Evolutionary conservation across 108 stramenopile genomes (phyloP).

Genomic region (Cyclotella distinguenda): DNA sequence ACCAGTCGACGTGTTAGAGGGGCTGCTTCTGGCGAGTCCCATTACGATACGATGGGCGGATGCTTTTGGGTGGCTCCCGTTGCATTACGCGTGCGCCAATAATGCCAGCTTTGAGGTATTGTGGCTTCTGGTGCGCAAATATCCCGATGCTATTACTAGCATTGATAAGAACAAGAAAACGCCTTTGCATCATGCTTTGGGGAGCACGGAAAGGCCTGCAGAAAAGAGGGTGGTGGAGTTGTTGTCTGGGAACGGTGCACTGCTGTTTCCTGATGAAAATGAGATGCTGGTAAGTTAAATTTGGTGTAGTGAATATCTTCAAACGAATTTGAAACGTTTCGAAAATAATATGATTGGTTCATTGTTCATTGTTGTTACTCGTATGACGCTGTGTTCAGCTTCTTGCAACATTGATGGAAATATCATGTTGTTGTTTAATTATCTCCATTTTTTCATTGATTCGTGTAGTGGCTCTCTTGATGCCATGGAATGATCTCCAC

Average conservation of each 20-base stretch:
- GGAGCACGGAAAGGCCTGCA: constrained; percentile 54
- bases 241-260: constrained; percentile 61
- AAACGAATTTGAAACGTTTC: not conserved
- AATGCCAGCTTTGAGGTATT: constrained; percentile 56
- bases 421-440: too few species aligned
- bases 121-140: constrained; percentile 47
- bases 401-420: too few species aligned
- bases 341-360: not conserved
- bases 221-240: constrained; percentile 49
- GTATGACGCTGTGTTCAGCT: not conserved
- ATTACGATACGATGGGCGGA: constrained; percentile 33
- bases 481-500: not conserved
- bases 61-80: constrained; percentile 60
- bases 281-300: constrained; percentile 68
- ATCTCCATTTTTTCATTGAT: too few species aligned
- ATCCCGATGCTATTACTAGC: constrained; percentile 38
- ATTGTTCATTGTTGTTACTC: too few species aligned
- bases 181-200: constrained; percentile 53
- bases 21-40: constrained; percentile 14
- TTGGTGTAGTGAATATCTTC: not conserved
- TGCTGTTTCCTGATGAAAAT: constrained; percentile 66
- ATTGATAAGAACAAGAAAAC: constrained; percentile 31
- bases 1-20: constrained; percentile 39
- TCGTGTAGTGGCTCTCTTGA: too few species aligned
- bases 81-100: constrained; percentile 74